These are phyloP conservation scores for Raffaelea ambrosiae DNA, from an alignment of 2,329 filamentous ascomycete species.

Conservation along the genomic window DNA sequence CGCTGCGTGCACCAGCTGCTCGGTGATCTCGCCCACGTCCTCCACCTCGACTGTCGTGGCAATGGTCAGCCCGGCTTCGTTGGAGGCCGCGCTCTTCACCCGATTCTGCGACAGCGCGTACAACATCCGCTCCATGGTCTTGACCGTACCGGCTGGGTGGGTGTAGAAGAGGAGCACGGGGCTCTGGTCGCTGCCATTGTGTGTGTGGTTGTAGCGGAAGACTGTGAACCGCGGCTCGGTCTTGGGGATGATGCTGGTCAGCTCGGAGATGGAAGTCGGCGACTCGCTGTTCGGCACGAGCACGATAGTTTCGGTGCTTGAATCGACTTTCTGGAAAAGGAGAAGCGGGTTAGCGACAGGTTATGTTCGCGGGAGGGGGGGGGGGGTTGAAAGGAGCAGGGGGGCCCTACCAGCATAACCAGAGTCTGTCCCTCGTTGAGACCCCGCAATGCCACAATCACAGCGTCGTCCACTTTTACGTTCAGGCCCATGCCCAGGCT, in stretches of 20 bases:
- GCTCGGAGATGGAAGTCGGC: constrained; percentile 39
- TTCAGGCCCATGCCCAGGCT: constrained; percentile 51
- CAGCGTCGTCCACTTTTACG: constrained; percentile 53
- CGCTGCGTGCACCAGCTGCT: constrained; percentile 55
- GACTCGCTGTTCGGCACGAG: constrained; percentile 47
- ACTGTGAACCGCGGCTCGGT: constrained; percentile 71
- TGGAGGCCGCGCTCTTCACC: constrained; percentile 57
- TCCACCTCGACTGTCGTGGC: constrained; percentile 64
- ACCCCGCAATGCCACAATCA: constrained; percentile 53
- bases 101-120: constrained; percentile 65
- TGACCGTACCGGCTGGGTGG: constrained; percentile 59
- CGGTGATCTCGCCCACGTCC: constrained; percentile 62
- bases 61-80: constrained; percentile 55
- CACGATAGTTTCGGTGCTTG: constrained; percentile 59
- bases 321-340: constrained; percentile 57
- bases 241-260: constrained; percentile 52
- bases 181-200: constrained; percentile 41
- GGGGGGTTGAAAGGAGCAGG: not conserved
- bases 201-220: constrained; percentile 57
- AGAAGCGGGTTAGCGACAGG: not conserved
- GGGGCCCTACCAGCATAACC: constrained; percentile 55
- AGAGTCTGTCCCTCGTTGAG: constrained; percentile 44
- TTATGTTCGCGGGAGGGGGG: no score
- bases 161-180: constrained; percentile 77
- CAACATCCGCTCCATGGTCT: constrained; percentile 77